These are phyloP conservation scores for Anthostomella pinea DNA, from an alignment of 2,329 filamentous ascomycete species.

Conservation along the genomic window DNA sequence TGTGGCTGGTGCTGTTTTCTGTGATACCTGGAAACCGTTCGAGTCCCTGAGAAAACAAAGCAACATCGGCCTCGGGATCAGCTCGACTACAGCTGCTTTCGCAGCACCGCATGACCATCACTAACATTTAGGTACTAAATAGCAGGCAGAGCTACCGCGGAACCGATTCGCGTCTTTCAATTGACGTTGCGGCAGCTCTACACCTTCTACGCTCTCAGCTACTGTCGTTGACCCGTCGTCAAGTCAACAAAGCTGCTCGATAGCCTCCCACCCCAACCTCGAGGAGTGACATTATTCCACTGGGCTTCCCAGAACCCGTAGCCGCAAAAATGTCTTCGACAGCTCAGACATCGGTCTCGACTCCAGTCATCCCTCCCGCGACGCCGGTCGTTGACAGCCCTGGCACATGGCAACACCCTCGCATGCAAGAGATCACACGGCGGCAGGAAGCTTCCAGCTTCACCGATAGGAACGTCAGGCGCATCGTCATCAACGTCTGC, in stretches of 20 bases:
- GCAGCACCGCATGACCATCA: slow-evolving; percentile 13
- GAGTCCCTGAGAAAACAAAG: slow-evolving; percentile 12
- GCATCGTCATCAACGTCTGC: slow-evolving; percentile 64
- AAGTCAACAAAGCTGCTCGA: slow-evolving; percentile 6
- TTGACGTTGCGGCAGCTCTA: slow-evolving; percentile 3
- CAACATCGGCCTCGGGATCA: slow-evolving; percentile 2
- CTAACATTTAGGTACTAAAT: slow-evolving; percentile 19
- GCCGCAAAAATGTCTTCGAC: slow-evolving; percentile 31
- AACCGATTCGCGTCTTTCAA: slow-evolving; percentile 4
- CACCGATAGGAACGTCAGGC: slow-evolving; percentile 70
- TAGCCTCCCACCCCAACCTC: not conserved
- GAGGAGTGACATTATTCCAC: not conserved
- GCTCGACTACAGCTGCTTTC: slow-evolving; percentile 13
- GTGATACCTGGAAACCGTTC: slow-evolving; percentile 8
- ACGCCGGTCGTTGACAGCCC: slow-evolving; percentile 49
- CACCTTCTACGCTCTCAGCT: no score
- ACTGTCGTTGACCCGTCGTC: slow-evolving; percentile 1
- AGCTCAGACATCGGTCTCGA: slow-evolving; percentile 39
- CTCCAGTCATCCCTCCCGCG: slow-evolving; percentile 32
- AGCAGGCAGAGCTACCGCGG: no score
- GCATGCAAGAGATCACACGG: slow-evolving; percentile 79
- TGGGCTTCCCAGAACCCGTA: no score
- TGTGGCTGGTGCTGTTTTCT: not conserved
- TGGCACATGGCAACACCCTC: slow-evolving; percentile 88
- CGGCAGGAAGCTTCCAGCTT: slow-evolving; percentile 79